Evolutionary conservation across 202 grass and related monocot species (phyloP).

Genomic region (Saccharum hybrid): DNA sequence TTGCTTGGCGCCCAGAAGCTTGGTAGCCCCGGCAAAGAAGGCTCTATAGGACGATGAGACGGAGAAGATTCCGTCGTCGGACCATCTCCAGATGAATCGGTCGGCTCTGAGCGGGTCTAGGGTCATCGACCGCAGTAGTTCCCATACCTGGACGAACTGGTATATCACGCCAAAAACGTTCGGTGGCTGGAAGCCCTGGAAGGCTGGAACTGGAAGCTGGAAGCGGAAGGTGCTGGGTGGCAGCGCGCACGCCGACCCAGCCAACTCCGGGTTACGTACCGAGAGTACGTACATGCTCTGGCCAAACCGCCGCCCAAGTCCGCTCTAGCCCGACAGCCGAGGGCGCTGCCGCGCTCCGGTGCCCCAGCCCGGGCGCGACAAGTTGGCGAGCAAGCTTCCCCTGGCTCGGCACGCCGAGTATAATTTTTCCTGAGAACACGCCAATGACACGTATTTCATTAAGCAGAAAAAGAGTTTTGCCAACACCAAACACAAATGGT

Average conservation of each 20-base stretch:
- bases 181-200: background rate
- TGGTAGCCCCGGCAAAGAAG: no score
- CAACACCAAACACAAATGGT: no score
- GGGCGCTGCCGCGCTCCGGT: constrained; percentile 3
- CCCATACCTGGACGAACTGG: no score
- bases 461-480: no score
- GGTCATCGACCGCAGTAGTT: no score
- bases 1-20: no score
- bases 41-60: no score
- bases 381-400: constrained; percentile 11
- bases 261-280: background rate
- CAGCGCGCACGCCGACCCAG: constrained; percentile 23
- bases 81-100: no score
- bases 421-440: no score
- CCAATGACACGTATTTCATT: no score
- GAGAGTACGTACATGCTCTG: constrained; percentile 28
- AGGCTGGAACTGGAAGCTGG: background rate
- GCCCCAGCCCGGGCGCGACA: constrained; percentile 9
- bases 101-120: no score
- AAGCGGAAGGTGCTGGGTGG: constrained; percentile 6
- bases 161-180: constrained; percentile 29
- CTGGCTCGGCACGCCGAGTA: constrained; percentile 9
- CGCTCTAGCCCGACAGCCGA: constrained; percentile 4
- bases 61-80: no score
- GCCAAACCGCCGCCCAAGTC: constrained; percentile 44